Conservation (phyloP, 1,284 basidiomycete genomes). For the Austropuccinia psidii region DNA sequence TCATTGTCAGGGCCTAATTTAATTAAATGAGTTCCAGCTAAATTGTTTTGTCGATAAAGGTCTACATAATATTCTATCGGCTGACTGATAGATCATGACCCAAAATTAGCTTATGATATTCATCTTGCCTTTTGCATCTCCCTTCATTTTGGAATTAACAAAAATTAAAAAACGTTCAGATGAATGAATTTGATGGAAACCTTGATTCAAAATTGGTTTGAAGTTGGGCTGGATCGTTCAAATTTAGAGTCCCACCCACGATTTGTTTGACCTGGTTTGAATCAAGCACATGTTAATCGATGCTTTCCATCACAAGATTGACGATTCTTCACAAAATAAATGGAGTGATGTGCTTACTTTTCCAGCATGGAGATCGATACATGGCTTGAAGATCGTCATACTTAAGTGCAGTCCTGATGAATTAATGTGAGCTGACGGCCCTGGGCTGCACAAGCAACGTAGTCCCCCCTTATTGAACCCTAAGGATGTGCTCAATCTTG, state of each 20-base stretch:
- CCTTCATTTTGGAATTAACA: not conserved
- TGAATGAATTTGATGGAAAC: slow-evolving; percentile 48
- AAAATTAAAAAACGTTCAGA: not conserved
- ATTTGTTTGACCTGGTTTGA: slow-evolving; percentile 76
- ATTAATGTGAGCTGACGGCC: no score
- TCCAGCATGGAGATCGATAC: slow-evolving; percentile 92
- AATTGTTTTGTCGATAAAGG: slow-evolving; percentile 63
- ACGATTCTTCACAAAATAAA: no score
- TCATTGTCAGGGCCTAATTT: slow-evolving; percentile 88
- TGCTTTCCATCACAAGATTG: no score
- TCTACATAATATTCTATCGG: slow-evolving; percentile 71
- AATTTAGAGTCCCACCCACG: slow-evolving; percentile 82
- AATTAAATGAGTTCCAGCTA: slow-evolving; percentile 89
- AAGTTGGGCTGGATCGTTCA: slow-evolving; percentile 56
- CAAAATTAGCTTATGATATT: not conserved
- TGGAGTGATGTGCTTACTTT: not conserved
- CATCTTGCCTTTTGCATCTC: no score
- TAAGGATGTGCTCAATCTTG: no score
- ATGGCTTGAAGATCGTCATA: slow-evolving; percentile 68
- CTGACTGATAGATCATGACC: slow-evolving; percentile 55
- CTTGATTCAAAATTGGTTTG: slow-evolving; percentile 88
- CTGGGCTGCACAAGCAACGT: no score
- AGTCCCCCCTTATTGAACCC: no score
- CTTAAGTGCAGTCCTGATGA: no score
- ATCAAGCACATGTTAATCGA: not conserved